These are phyloP conservation scores for Cystofilobasidium capitatum DNA, from an alignment of 768 basidiomycete species.

Conservation along the genomic window DNA sequence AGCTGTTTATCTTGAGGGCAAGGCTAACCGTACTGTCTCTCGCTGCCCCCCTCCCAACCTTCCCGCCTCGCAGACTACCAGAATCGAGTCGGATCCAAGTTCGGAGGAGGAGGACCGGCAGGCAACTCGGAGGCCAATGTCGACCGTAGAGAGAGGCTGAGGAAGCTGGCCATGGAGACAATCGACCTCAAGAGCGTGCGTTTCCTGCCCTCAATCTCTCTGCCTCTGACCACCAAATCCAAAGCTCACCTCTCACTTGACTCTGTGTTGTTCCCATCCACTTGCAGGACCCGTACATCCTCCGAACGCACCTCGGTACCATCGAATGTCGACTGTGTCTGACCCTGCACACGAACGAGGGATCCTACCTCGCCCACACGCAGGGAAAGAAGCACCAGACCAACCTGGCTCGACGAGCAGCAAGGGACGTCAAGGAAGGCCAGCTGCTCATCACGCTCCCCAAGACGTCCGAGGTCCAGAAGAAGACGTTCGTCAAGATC, in stretches of 20 bases:
- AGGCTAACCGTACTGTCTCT: background rate
- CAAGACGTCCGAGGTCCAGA: constrained; percentile 58
- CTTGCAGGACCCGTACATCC: constrained; percentile 84
- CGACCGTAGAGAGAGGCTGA: constrained; percentile 82
- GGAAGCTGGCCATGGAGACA: constrained; percentile 92
- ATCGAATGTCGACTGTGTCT: constrained; percentile 96
- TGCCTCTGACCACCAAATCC: background rate
- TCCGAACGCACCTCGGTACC: constrained; percentile 95
- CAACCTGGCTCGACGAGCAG: constrained; percentile 90
- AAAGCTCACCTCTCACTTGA: background rate
- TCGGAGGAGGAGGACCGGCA: constrained; percentile 83
- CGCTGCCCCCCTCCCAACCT: background rate
- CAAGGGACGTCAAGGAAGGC: constrained; percentile 91
- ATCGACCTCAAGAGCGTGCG: constrained; percentile 92
- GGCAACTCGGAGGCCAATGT: constrained; percentile 92
- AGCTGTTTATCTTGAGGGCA: too few species aligned
- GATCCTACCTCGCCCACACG: constrained; percentile 85
- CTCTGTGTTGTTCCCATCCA: background rate
- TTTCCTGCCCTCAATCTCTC: background rate
- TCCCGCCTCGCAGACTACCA: constrained; percentile 38
- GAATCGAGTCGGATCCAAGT: constrained; percentile 93
- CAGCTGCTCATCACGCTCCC: constrained; percentile 68
- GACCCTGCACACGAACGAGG: constrained; percentile 98
- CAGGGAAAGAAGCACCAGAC: constrained; percentile 99
- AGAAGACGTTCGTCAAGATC: constrained; percentile 95